phyloP scores from a whole-genome alignment of 2,329 filamentous ascomycete genomes.

The Cladosporium colombiae region DNA sequence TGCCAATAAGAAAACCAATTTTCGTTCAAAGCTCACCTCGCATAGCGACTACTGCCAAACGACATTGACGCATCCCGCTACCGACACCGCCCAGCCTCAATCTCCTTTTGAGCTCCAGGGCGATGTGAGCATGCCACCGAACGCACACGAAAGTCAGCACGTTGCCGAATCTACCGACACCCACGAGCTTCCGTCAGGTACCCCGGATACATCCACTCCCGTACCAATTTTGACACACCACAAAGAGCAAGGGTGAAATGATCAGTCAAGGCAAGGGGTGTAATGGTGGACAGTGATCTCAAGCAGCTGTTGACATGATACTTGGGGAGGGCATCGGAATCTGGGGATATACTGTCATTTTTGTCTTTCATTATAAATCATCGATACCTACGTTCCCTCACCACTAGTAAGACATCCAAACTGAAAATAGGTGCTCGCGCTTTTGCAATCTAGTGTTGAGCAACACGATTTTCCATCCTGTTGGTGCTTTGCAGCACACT shows the following conservation, averaged over 20 bases:
- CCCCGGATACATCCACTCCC: too few species aligned
- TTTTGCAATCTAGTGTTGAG: constrained; percentile 8
- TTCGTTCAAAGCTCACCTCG: not conserved
- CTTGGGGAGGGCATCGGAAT: not conserved
- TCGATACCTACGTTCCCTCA: not conserved
- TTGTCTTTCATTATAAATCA: constrained; percentile 5
- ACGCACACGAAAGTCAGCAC: not conserved
- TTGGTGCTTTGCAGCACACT: not conserved
- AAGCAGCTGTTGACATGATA: too few species aligned
- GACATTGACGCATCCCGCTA: not conserved
- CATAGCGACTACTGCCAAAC: not conserved
- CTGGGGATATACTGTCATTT: not conserved
- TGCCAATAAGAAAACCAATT: not conserved
- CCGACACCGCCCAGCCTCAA: too few species aligned
- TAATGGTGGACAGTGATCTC: too few species aligned
- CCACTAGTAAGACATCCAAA: constrained; percentile 9
- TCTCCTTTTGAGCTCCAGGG: not conserved
- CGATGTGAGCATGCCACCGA: not conserved
- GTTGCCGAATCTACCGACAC: not conserved
- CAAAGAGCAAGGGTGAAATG: too few species aligned
- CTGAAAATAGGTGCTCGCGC: not conserved
- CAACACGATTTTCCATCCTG: not conserved
- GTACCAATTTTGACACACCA: too few species aligned
- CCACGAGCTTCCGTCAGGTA: too few species aligned
- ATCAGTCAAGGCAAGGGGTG: too few species aligned